A percentile compares a stretch with the other conserved stretches of the same genome.
These are phyloP conservation scores for Phycomyces blakesleeanus DNA, from an alignment of 192 early-diverging fungal species.

Conservation along the genomic window DNA sequence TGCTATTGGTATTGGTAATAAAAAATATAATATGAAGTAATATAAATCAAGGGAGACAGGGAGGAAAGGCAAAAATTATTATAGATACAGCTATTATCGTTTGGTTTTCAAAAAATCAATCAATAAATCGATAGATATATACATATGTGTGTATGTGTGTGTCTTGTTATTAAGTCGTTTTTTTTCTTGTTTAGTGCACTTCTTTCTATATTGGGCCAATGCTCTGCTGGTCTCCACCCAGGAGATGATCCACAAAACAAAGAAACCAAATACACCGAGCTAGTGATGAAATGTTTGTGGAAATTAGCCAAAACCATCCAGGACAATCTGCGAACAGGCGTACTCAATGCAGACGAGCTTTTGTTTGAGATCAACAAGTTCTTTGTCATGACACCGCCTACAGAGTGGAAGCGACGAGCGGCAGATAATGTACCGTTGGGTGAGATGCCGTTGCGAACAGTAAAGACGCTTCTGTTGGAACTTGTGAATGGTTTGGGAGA, in stretches of 20 bases:
- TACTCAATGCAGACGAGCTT: conserved; percentile 61
- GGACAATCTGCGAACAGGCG: conserved; percentile 57
- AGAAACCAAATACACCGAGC: conserved; percentile 76
- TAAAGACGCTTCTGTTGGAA: conserved; percentile 88
- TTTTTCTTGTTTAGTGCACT: conserved; percentile 51
- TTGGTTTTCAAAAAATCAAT: too few species aligned
- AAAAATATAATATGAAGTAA: too few species aligned
- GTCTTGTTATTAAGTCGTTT: neutral
- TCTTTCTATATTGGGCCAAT: conserved; percentile 65
- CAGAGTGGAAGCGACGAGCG: conserved; percentile 82
- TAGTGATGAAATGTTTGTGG: conserved; percentile 97
- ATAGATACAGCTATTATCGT: too few species aligned
- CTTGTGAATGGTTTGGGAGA: conserved; percentile 66
- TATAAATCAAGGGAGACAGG: too few species aligned
- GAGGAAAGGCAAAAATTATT: too few species aligned
- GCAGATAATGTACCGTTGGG: conserved; percentile 71
- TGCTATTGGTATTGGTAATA: too few species aligned
- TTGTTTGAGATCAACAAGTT: conserved; percentile 79
- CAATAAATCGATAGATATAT: too few species aligned
- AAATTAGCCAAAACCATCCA: conserved; percentile 86
- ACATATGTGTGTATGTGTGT: too few species aligned
- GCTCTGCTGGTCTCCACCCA: conserved; percentile 48
- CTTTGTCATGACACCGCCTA: conserved; percentile 74
- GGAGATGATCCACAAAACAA: conserved; percentile 41
- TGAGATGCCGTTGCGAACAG: conserved; percentile 92